phyloP scores from a whole-genome alignment of 192 early-diverging fungal species.

The Backusella sp. region DNA sequence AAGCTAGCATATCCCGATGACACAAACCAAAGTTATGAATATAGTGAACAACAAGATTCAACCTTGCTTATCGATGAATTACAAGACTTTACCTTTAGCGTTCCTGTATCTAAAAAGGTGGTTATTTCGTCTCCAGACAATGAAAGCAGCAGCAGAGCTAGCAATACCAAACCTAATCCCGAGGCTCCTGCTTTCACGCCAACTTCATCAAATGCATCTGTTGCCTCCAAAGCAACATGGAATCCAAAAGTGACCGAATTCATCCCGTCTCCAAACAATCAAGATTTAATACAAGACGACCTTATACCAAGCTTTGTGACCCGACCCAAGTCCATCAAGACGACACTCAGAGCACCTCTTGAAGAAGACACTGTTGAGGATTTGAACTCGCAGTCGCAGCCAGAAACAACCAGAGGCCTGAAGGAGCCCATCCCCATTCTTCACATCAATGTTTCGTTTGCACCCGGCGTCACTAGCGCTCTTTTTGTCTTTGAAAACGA shows the following conservation, averaged over 20 bases:
- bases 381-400: neutral
- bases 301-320: neutral
- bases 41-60: neutral
- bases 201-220: neutral
- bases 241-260: neutral
- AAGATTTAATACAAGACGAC: neutral
- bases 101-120: neutral
- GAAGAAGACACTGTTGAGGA: neutral
- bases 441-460: neutral
- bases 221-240: neutral
- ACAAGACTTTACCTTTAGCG: neutral
- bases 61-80: neutral
- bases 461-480: neutral
- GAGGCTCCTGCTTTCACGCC: neutral
- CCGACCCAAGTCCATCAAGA: neutral
- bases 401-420: neutral
- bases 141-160: neutral
- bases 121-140: neutral
- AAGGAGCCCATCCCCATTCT: neutral
- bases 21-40: neutral
- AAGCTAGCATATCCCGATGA: neutral
- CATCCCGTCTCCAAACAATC: neutral
- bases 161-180: neutral
- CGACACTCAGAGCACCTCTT: neutral
- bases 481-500: neutral